A percentile compares a stretch with the other conserved stretches of the same genome.
Evolutionary conservation across 352 stramenopile genomes (phyloP).

Genomic region (Phytopythium sindhum): DNA sequence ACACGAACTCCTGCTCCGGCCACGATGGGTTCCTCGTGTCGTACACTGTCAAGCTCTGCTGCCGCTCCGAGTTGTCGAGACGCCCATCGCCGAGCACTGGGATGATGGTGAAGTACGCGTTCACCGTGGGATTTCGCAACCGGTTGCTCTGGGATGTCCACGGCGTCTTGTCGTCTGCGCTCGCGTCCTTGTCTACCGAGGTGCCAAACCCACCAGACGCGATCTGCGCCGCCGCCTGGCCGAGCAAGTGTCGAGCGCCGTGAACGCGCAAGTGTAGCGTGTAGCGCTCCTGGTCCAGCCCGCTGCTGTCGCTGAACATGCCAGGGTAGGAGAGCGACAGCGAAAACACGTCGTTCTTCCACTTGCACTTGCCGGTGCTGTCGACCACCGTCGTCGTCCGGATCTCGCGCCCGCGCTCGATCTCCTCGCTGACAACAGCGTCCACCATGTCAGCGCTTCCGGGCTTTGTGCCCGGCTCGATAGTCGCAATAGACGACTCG

Average conservation of each 20-base stretch:
- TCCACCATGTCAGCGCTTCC: neutral
- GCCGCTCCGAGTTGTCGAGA: conserved; percentile 34
- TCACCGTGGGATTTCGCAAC: conserved; percentile 18
- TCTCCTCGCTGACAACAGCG: neutral
- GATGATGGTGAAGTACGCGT: conserved; percentile 71
- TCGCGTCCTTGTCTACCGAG: conserved; percentile 2
- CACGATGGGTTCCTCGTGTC: conserved; percentile 52
- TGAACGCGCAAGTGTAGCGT: conserved; percentile 46
- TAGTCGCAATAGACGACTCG: neutral
- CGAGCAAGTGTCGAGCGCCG: conserved; percentile 36
- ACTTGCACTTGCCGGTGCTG: conserved; percentile 21
- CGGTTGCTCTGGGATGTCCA: conserved; percentile 11
- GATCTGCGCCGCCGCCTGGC: conserved; percentile 6
- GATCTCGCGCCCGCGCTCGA: conserved; percentile 29
- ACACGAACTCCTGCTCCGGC: conserved; percentile 62
- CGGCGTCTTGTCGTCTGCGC: neutral
- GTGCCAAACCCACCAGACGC: conserved; percentile 7
- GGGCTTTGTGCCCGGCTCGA: neutral
- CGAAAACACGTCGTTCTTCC: conserved; percentile 61
- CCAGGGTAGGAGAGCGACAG: conserved; percentile 62
- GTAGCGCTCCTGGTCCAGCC: conserved; percentile 25
- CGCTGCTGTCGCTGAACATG: conserved; percentile 45
- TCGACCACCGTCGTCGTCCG: conserved; percentile 34
- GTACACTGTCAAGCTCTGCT: conserved; percentile 71
- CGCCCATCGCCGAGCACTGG: conserved; percentile 44